Conservation (phyloP, 805 yeast genomes). For the Starmerella bombi region DNA sequence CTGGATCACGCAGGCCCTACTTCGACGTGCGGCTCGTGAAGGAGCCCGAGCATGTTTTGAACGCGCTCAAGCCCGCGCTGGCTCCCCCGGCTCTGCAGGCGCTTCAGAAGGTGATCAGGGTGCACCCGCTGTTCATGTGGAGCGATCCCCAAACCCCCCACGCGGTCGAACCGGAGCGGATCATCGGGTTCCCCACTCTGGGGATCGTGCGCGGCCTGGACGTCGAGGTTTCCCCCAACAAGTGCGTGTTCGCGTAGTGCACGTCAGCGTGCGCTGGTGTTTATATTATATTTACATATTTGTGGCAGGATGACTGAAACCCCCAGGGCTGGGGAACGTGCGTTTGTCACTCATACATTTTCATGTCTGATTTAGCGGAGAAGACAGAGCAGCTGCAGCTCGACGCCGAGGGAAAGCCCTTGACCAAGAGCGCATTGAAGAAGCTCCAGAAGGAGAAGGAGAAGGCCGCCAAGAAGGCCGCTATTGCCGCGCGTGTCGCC, state of each 20-base stretch:
- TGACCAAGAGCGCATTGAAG: constrained; percentile 88
- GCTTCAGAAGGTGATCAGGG: background rate
- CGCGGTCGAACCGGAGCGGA: background rate
- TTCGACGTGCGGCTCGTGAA: constrained; percentile 7
- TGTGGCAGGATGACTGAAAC: too few relatives aligned
- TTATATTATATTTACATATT: too few relatives aligned
- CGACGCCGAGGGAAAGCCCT: constrained; percentile 71
- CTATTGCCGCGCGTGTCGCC: constrained; percentile 76
- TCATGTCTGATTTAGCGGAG: constrained; percentile 14
- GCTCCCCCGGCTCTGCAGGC: background rate
- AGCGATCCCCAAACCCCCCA: constrained; percentile 6
- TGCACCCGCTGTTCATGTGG: constrained; percentile 19
- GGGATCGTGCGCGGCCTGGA: constrained; percentile 5
- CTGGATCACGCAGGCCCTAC: background rate
- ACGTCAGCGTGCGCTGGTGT: too few relatives aligned
- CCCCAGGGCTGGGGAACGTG: too few relatives aligned
- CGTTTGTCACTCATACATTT: too few relatives aligned
- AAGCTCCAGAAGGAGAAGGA: constrained; percentile 87
- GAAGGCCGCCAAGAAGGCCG: constrained; percentile 85
- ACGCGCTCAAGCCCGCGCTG: background rate
- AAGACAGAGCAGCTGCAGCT: constrained; percentile 25
- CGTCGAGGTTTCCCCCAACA: constrained; percentile 10
- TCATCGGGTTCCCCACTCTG: constrained; percentile 20
- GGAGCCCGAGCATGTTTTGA: background rate
- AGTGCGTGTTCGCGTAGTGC: constrained; percentile 5